Conservation (phyloP, 2,329 filamentous ascomycete species). For the Biscogniauxia sp. region DNA sequence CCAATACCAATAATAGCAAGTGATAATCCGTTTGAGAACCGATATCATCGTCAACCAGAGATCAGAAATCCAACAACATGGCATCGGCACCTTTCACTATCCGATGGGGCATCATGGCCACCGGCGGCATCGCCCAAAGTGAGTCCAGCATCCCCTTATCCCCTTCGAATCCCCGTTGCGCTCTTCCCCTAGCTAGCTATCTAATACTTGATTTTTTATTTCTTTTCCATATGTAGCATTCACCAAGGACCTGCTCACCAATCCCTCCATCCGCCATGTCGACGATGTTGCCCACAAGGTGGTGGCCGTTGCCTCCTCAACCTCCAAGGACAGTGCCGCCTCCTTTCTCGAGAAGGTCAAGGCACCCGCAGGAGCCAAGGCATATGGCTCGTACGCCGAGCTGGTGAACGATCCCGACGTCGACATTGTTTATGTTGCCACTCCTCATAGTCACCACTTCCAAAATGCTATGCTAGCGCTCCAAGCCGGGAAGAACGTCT, state of each 20-base stretch:
- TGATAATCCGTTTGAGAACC: too few relatives aligned
- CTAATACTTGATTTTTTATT: slow-evolving; percentile 1
- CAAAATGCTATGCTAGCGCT: slow-evolving; percentile 85
- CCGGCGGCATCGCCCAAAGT: slow-evolving; percentile 58
- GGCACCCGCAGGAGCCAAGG: slow-evolving; percentile 64
- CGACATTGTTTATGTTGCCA: slow-evolving; percentile 86
- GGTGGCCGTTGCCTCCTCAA: slow-evolving; percentile 77
- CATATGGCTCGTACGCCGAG: slow-evolving; percentile 80
- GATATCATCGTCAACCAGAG: neutral
- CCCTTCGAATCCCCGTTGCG: neutral
- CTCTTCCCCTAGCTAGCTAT: neutral
- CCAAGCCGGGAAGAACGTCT: slow-evolving; percentile 79
- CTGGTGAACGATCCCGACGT: slow-evolving; percentile 75
- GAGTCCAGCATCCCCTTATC: slow-evolving; percentile 24
- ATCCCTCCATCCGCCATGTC: slow-evolving; percentile 67
- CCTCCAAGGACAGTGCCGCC: slow-evolving; percentile 65
- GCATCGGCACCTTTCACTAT: slow-evolving; percentile 45
- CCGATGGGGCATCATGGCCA: slow-evolving; percentile 62
- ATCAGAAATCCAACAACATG: slow-evolving; percentile 34
- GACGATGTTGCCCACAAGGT: slow-evolving; percentile 74
- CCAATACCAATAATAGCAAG: too few relatives aligned
- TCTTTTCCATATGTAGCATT: slow-evolving; percentile 48
- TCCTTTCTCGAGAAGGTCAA: slow-evolving; percentile 71
- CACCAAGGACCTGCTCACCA: slow-evolving; percentile 73
- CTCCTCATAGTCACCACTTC: slow-evolving; percentile 90